A percentile compares a stretch with the other conserved stretches of the same genome.
Evolutionary conservation across 169 alveolate genomes (phyloP).

Genomic region (Theileria equi): DNA sequence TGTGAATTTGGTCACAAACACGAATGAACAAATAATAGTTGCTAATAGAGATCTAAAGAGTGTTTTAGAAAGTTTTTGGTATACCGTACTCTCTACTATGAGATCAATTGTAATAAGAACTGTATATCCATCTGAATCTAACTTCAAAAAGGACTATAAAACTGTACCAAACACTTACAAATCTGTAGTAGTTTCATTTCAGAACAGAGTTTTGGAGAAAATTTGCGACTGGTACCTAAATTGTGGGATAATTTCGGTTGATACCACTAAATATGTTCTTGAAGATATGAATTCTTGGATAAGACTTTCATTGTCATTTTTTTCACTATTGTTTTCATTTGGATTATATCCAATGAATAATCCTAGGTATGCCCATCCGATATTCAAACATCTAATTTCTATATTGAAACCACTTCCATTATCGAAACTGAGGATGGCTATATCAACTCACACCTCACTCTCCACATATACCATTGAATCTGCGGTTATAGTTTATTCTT

Average conservation of each 20-base stretch:
- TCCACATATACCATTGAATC: constrained; percentile 15
- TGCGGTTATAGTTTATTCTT: constrained; percentile 23
- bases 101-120: constrained; percentile 36
- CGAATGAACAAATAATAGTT: background rate
- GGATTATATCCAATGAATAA: constrained; percentile 57
- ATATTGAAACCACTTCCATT: constrained; percentile 44
- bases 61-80: constrained; percentile 32
- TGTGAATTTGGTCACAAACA: constrained; percentile 1
- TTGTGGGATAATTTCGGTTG: constrained; percentile 37
- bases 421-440: constrained; percentile 1
- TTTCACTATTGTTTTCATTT: constrained; percentile 35
- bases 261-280: constrained; percentile 6
- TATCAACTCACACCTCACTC: background rate
- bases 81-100: constrained; percentile 3
- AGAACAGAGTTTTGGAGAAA: constrained; percentile 34
- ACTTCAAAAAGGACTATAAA: background rate
- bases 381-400: constrained; percentile 34
- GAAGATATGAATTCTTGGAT: constrained; percentile 35
- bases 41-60: constrained; percentile 13
- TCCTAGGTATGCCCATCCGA: constrained; percentile 43
- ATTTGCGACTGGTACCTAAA: constrained; percentile 52
- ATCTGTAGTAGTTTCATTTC: background rate
- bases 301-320: constrained; percentile 53
- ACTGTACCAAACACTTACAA: constrained; percentile 2
- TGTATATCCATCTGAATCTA: background rate